Base-by-base conservation (phyloP, 106 monocot genomes). In the Allium cepa region DNA sequence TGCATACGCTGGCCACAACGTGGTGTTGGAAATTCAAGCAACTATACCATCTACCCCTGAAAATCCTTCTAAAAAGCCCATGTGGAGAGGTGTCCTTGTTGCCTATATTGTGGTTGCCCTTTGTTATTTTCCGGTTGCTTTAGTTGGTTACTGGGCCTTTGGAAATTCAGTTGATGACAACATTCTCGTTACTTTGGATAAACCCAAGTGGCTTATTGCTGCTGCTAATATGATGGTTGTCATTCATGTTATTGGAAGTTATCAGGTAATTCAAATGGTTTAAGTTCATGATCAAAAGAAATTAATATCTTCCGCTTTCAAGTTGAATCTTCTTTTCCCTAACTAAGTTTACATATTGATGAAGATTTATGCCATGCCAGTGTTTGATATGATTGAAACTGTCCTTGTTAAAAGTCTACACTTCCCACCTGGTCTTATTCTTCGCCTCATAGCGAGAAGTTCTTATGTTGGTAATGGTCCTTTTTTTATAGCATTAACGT, bases 21-120 rank as follows among this genome's bases (percentile, higher is more conserved):
- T 86, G 51, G 85, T 86, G 9, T 17, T 86, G 62, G 85, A 86
- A 75, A 85, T 85, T 63, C 85, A 85, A 66, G 85, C 85, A 3
- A 85, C 81, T 3, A 81, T 85, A 52, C 85, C 85, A 64, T 85
- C 85, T 14, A 81, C 78, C 6, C 75, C 85, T 8, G 81, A 85
- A 56, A 78, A 75, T 26, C 85, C 80, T 2, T 85, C 85, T 3
- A 85, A 78, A 74, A 81, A 78, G 51, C 85, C 85, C 7, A 86
- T 86, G 85, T 82, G 81, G 85, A 79, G 68, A 17, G 85, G 85
- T 12, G 85, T 86, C 60, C 46, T 86, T 8, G 71, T 86, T 7
- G 85, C 85, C 46, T 86, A 86, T 59, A 70, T 82, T 50, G 18
- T 86, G 7, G 85, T 86, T 11, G 85, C 81, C 36, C 3, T 82